These are phyloP conservation scores for Diospyros lotus DNA, from an alignment of 148 eudicot genomes.

Conservation along the genomic window DNA sequence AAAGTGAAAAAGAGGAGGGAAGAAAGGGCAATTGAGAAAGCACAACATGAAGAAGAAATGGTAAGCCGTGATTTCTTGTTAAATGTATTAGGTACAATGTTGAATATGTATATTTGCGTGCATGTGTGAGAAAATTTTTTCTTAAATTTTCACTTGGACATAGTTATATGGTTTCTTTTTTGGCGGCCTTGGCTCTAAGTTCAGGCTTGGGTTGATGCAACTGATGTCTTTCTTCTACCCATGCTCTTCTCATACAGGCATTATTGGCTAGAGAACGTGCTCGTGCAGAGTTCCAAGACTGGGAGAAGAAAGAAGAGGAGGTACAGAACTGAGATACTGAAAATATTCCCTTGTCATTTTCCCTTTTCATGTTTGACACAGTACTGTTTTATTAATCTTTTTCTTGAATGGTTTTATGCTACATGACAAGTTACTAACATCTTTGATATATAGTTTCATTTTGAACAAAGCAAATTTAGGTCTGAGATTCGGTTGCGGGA, in stretches of 20 bases:
- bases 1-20: slow-evolving; percentile 96
- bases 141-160: background rate
- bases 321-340: slow-evolving; percentile 17
- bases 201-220: background rate
- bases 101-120: background rate
- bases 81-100: background rate
- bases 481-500: slow-evolving; percentile 77
- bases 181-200: background rate
- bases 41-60: slow-evolving; percentile 93
- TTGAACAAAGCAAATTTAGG: slow-evolving; percentile 93
- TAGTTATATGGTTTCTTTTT: background rate
- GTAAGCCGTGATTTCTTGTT: slow-evolving; percentile 26
- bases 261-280: slow-evolving; percentile 85
- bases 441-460: slow-evolving; percentile 63
- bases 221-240: background rate
- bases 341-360: background rate
- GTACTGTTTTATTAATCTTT: background rate
- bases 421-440: slow-evolving; percentile 6
- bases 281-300: slow-evolving; percentile 87
- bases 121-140: background rate
- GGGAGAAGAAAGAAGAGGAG: slow-evolving; percentile 98
- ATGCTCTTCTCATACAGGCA: slow-evolving; percentile 31
- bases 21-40: slow-evolving; percentile 87
- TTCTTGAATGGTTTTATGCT: background rate
- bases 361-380: background rate